phyloP scores from a whole-genome alignment of 2,329 filamentous ascomycete genomes.

The Aspergillus japonicus region DNA sequence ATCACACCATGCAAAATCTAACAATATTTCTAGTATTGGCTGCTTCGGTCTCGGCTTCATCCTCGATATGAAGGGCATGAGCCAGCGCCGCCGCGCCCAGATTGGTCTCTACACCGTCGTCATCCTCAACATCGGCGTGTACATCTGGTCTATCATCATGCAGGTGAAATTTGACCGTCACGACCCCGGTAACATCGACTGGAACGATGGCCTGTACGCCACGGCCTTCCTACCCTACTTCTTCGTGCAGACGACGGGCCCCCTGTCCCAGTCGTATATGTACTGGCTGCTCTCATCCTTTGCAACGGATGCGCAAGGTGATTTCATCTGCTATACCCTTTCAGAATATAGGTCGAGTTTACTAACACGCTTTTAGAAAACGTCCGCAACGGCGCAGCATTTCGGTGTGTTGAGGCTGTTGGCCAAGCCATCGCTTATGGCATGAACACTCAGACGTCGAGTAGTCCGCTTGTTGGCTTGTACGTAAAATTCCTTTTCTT shows the following conservation, averaged over 20 bases:
- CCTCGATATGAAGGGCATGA: conserved; percentile 41
- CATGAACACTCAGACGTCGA: conserved; percentile 44
- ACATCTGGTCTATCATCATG: conserved; percentile 53
- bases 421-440: conserved; percentile 45
- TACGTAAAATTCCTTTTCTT: conserved; percentile 23
- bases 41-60: conserved; percentile 52
- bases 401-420: conserved; percentile 43
- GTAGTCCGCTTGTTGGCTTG: conserved; percentile 41
- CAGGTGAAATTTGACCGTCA: conserved; percentile 42
- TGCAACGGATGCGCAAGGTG: conserved; percentile 43
- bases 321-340: not conserved
- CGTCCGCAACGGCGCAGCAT: conserved; percentile 45
- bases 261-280: conserved; percentile 48
- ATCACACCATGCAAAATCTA: not conserved
- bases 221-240: conserved; percentile 50
- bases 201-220: conserved; percentile 46
- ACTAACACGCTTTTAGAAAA: conserved; percentile 30
- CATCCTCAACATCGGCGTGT: conserved; percentile 49
- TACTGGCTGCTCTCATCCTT: conserved; percentile 48
- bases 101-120: conserved; percentile 47
- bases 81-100: conserved; percentile 48
- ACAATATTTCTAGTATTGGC: conserved; percentile 34
- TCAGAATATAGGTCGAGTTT: not conserved
- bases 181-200: conserved; percentile 48
- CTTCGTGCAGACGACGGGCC: conserved; percentile 48